A percentile compares a stretch with the other conserved stretches of the same genome.
These are phyloP conservation scores for Leptographium galeiforme DNA, from an alignment of 2,329 filamentous ascomycete genomes.

Conservation along the genomic window DNA sequence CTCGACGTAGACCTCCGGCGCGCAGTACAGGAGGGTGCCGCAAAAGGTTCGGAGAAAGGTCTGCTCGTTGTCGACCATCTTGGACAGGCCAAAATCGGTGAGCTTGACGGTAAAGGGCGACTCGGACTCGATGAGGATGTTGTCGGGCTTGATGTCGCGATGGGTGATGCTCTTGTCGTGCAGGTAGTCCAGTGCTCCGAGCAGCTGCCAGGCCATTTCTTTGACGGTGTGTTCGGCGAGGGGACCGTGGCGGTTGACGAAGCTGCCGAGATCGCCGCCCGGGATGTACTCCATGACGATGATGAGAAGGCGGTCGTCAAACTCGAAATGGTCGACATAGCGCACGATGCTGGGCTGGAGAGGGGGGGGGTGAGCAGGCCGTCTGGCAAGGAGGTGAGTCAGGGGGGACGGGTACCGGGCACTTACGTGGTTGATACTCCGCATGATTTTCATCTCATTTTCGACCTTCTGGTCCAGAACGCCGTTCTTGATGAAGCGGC, in stretches of 20 bases:
- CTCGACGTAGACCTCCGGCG: slow-evolving; percentile 85
- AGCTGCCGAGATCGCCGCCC: slow-evolving; percentile 67
- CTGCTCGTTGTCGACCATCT: slow-evolving; percentile 79
- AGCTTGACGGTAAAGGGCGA: slow-evolving; percentile 75
- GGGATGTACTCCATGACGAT: slow-evolving; percentile 93
- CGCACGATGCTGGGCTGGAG: slow-evolving; percentile 71
- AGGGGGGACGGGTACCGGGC: no score
- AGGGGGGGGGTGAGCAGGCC: neutral
- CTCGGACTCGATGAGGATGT: slow-evolving; percentile 69
- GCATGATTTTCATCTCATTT: slow-evolving; percentile 96
- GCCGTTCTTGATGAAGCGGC: slow-evolving; percentile 85
- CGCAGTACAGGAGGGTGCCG: slow-evolving; percentile 88
- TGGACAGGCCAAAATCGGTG: slow-evolving; percentile 92
- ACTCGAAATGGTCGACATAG: slow-evolving; percentile 80
- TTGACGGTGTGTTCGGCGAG: slow-evolving; percentile 59
- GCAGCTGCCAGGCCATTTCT: slow-evolving; percentile 59
- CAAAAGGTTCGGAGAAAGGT: slow-evolving; percentile 95
- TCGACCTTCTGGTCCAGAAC: slow-evolving; percentile 82
- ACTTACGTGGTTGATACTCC: slow-evolving; percentile 65
- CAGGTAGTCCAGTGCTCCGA: slow-evolving; percentile 74
- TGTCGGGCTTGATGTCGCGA: slow-evolving; percentile 97
- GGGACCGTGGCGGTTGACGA: slow-evolving; percentile 46
- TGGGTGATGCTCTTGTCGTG: slow-evolving; percentile 86
- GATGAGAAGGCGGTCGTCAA: slow-evolving; percentile 72
- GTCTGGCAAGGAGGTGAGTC: no score